Conservation (phyloP, 441 rosid species). For the Adansonia madagascariensis region DNA sequence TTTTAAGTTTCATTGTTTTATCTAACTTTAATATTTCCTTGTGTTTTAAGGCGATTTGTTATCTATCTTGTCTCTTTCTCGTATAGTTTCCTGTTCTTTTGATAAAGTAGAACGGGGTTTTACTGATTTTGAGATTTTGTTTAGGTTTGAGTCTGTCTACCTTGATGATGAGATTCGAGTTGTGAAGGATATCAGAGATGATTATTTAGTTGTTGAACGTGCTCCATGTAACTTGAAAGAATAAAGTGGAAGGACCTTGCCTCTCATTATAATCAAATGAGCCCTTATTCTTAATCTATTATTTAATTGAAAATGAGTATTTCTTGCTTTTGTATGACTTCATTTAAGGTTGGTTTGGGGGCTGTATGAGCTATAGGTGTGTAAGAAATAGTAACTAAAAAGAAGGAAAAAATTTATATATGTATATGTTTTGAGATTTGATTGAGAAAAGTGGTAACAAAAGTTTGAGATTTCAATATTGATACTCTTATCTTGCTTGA, state of each 20-base stretch:
- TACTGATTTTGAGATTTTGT: not conserved
- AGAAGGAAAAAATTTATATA: not conserved
- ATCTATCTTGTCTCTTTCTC: not conserved
- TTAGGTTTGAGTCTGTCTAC: conserved; percentile 81
- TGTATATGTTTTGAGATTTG: too few relatives aligned
- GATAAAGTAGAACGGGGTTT: not conserved
- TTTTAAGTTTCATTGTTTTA: not conserved
- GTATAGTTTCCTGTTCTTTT: not conserved
- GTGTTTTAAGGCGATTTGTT: not conserved
- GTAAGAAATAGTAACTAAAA: not conserved
- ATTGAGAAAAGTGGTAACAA: too few relatives aligned
- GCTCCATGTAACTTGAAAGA: conserved; percentile 74
- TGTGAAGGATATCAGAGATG: conserved; percentile 87
- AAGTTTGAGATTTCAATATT: too few relatives aligned
- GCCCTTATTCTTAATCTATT: not conserved
- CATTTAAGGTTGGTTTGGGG: not conserved
- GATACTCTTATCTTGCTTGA: too few relatives aligned
- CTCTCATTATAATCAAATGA: conserved; percentile 3
- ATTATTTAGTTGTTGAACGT: conserved; percentile 79
- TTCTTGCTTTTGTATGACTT: not conserved
- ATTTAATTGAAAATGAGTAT: not conserved
- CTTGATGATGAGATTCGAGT: conserved; percentile 84
- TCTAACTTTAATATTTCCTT: not conserved
- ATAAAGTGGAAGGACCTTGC: not conserved
- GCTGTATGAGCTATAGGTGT: not conserved